Percentiles rank a stretch among this genome's conserved stretches.
Conservation (phyloP, 805 yeast species). For the Tetrapisispora taiwanensis region DNA sequence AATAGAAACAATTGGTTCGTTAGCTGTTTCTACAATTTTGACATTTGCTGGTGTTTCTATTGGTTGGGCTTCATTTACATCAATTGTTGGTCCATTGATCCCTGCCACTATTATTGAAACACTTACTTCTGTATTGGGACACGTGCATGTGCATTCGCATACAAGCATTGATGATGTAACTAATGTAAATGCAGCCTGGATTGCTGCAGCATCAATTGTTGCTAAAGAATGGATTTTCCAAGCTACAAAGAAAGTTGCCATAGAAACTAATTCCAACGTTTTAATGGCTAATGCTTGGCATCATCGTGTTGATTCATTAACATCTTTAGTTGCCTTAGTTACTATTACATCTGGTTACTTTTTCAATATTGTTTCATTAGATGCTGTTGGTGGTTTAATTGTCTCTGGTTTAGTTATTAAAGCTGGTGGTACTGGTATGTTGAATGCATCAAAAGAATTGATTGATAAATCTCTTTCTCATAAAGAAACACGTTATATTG, state of each 20-base stretch:
- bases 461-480: constrained; percentile 59
- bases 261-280: constrained; percentile 71
- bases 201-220: constrained; percentile 80
- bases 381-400: constrained; percentile 82
- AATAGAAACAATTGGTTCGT: constrained; percentile 83
- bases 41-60: constrained; percentile 83
- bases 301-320: constrained; percentile 87
- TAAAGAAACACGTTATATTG: constrained; percentile 40
- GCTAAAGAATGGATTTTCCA: constrained; percentile 83
- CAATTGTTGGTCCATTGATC: constrained; percentile 54
- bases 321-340: constrained; percentile 80
- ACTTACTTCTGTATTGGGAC: constrained; percentile 29
- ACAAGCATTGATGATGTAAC: constrained; percentile 35
- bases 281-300: constrained; percentile 98
- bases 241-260: constrained; percentile 75
- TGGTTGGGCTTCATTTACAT: constrained; percentile 73
- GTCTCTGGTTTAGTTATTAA: constrained; percentile 74
- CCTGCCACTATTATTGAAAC: constrained; percentile 54
- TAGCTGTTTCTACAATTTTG: constrained; percentile 75
- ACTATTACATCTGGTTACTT: constrained; percentile 82
- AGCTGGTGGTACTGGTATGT: constrained; percentile 74
- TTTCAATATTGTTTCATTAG: constrained; percentile 72
- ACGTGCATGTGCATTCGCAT: constrained; percentile 32
- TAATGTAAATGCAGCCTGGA: constrained; percentile 89
- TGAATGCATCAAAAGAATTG: constrained; percentile 61